Percentiles rank a stretch among this genome's conserved stretches.
These are phyloP conservation scores for Canariomyces notabilis DNA, from an alignment of 2,329 filamentous ascomycete genomes.

Conservation along the genomic window DNA sequence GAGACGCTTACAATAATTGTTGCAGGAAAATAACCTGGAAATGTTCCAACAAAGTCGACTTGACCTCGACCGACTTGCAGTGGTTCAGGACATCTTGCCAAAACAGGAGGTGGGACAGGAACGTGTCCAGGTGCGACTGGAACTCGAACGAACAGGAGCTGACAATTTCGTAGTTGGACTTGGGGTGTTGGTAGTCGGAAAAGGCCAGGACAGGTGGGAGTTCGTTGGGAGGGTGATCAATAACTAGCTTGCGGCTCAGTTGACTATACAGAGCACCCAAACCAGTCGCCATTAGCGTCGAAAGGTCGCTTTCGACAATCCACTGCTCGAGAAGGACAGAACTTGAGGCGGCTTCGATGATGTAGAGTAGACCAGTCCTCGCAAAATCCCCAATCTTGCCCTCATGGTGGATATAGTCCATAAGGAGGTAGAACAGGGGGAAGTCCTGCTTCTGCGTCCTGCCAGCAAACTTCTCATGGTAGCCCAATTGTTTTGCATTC, in stretches of 20 bases:
- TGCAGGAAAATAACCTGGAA: conserved; percentile 96
- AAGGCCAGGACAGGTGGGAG: conserved; percentile 80
- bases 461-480: conserved; percentile 76
- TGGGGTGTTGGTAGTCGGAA: conserved; percentile 78
- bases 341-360: conserved; percentile 86
- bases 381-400: conserved; percentile 95
- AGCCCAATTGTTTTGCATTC: conserved; percentile 45
- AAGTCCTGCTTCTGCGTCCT: conserved; percentile 88
- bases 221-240: conserved; percentile 68
- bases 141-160: conserved; percentile 71
- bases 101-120: conserved; percentile 89
- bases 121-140: conserved; percentile 83
- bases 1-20: conserved; percentile 69
- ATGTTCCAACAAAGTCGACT: conserved; percentile 88
- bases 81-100: conserved; percentile 99
- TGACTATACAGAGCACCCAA: conserved; percentile 70
- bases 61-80: conserved; percentile 86
- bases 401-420: conserved; percentile 95
- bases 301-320: conserved; percentile 95
- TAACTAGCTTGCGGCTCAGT: conserved; percentile 71
- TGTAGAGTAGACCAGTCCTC: conserved; percentile 85
- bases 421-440: conserved; percentile 87
- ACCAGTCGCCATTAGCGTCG: conserved; percentile 94
- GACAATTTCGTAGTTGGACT: conserved; percentile 65
- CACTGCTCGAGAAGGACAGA: conserved; percentile 83